Percentiles rank a stretch among this genome's conserved stretches.
phyloP scores from a whole-genome alignment of 179 eudicot species.

The Silene noctiflora region DNA sequence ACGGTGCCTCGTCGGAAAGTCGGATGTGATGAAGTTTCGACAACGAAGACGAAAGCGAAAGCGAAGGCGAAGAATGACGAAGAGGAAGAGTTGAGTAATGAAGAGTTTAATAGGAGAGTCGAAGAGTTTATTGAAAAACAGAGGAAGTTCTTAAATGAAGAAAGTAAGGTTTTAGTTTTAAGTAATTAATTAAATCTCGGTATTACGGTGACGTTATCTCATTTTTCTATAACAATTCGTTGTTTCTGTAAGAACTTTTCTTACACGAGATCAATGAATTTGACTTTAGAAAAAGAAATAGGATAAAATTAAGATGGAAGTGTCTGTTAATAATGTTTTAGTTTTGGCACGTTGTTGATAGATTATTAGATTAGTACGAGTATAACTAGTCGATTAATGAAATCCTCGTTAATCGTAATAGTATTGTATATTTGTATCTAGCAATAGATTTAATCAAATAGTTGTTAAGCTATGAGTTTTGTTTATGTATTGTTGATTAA shows the following conservation, averaged over 20 bases:
- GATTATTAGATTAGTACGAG: neutral
- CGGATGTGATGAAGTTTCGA: constrained; percentile 11
- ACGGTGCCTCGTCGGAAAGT: constrained; percentile 36
- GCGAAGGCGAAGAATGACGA: constrained; percentile 10
- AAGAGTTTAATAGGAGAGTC: constrained; percentile 53
- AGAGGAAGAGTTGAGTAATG: constrained; percentile 50
- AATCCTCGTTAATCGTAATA: neutral
- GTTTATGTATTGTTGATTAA: neutral
- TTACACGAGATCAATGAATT: neutral
- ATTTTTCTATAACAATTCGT: neutral
- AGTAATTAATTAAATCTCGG: neutral
- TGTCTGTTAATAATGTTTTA: neutral
- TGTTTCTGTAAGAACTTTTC: neutral
- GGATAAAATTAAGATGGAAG: neutral
- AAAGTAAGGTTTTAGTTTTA: constrained; percentile 32
- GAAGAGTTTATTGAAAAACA: constrained; percentile 57
- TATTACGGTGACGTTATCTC: no score
- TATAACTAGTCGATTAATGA: neutral
- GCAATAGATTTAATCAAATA: neutral
- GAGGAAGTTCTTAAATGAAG: constrained; percentile 35
- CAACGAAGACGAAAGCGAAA: neutral
- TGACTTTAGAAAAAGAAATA: constrained; percentile 2
- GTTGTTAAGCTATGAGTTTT: neutral
- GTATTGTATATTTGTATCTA: neutral
- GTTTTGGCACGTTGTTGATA: constrained; percentile 12